Percentiles rank a stretch among this genome's conserved stretches.
Conservation (phyloP, 306 rosid genomes). For the Cicer bijugum region DNA sequence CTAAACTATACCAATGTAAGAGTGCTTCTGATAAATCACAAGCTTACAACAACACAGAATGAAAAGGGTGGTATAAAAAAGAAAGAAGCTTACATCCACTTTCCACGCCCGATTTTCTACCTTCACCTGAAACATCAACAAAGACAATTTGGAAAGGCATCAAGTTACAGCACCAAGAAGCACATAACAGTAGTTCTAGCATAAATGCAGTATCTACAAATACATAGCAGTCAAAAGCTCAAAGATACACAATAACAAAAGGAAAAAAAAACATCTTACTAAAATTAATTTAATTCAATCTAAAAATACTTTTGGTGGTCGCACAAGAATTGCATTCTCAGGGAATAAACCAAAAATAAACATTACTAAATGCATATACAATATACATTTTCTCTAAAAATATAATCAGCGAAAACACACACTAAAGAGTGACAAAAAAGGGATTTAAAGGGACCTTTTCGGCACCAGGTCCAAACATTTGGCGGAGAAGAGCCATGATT, state of each 20-base stretch:
- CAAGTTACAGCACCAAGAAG: background rate
- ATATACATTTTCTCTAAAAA: background rate
- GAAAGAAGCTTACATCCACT: constrained; percentile 77
- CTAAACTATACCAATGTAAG: background rate
- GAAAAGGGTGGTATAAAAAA: background rate
- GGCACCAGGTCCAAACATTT: constrained; percentile 86
- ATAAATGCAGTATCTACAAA: background rate
- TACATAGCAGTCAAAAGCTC: background rate
- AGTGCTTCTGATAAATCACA: background rate
- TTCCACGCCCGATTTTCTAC: constrained; percentile 91
- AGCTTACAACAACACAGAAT: background rate
- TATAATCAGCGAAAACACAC: background rate
- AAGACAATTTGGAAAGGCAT: constrained; percentile 3
- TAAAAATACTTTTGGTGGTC: constrained; percentile 5
- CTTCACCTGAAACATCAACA: constrained; percentile 75
- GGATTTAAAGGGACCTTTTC: constrained; percentile 66
- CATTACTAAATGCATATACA: background rate
- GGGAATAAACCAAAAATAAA: background rate
- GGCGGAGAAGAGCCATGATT: constrained; percentile 86
- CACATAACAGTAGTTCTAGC: background rate
- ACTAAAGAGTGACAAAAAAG: background rate
- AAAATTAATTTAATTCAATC: background rate
- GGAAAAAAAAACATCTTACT: constrained; percentile 1
- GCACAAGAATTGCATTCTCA: background rate
- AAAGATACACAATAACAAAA: background rate